These are phyloP conservation scores for Hamamelis virginiana DNA, from an alignment of 164 flowering plant species.

Conservation along the genomic window DNA sequence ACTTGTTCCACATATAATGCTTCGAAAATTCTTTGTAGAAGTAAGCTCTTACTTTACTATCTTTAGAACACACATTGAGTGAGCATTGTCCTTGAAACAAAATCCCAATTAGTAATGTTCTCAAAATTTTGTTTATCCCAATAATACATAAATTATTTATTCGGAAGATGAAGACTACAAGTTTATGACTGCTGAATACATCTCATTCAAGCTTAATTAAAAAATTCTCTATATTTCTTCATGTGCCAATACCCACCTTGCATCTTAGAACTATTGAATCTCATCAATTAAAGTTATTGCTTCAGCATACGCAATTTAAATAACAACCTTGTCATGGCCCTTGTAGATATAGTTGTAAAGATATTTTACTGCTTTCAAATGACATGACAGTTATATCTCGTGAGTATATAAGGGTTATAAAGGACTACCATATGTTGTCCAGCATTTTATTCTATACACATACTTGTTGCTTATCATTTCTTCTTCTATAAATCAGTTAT, in stretches of 20 bases:
- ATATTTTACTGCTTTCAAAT: background rate
- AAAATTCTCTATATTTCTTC: background rate
- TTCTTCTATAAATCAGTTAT: too few relatives aligned
- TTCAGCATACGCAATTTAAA: background rate
- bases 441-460: background rate
- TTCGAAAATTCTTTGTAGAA: conserved; percentile 13
- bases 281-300: too few relatives aligned
- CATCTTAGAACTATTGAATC: background rate
- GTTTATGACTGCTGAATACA: background rate
- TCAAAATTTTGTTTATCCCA: background rate
- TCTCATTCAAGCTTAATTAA: background rate
- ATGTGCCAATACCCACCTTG: background rate
- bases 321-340: background rate
- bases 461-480: background rate
- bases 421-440: conserved; percentile 4
- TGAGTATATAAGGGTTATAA: conserved; percentile 5
- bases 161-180: background rate
- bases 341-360: too few relatives aligned
- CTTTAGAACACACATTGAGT: background rate
- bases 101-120: background rate
- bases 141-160: background rate
- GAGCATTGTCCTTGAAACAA: too few relatives aligned
- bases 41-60: background rate
- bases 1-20: conserved; percentile 1
- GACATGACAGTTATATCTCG: background rate